phyloP scores from a whole-genome alignment of 371 early-diverging fungal species.

The Basidiobolus meristosporus region DNA sequence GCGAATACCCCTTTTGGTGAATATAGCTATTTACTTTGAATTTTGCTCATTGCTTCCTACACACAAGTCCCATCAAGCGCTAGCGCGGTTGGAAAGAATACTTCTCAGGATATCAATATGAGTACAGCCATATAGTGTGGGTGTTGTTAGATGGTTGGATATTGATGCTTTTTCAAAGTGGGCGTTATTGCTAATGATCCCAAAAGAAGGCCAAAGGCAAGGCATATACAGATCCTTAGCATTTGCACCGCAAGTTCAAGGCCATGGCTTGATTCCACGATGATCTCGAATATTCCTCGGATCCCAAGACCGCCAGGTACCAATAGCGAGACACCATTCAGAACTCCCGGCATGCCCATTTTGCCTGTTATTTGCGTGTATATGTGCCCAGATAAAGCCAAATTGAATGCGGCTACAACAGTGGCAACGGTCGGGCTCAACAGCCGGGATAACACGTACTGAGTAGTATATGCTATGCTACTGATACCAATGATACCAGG shows the following conservation, averaged over 20 bases:
- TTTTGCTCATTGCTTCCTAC: too few relatives aligned
- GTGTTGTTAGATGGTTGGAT: too few relatives aligned
- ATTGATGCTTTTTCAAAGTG: too few relatives aligned
- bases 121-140: too few relatives aligned
- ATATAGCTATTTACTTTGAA: too few relatives aligned
- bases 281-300: conserved; percentile 9
- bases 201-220: background rate
- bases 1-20: too few relatives aligned
- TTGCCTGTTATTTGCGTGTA: conserved; percentile 23
- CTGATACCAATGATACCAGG: conserved; percentile 8
- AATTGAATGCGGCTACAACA: too few relatives aligned
- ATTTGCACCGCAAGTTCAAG: background rate
- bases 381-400: too few relatives aligned
- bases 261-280: conserved; percentile 3
- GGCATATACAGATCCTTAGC: background rate
- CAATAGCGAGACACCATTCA: conserved; percentile 26
- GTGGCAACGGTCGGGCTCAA: conserved; percentile 30
- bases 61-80: too few relatives aligned
- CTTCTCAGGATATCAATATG: too few relatives aligned
- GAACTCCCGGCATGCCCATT: conserved; percentile 27
- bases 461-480: conserved; percentile 7
- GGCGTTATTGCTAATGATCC: too few relatives aligned
- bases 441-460: conserved; percentile 19
- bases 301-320: conserved; percentile 33
- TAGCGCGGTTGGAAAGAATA: too few relatives aligned